Base-by-base conservation (phyloP, 2,329 filamentous ascomycete genomes). In the Byssothecium circinans region DNA sequence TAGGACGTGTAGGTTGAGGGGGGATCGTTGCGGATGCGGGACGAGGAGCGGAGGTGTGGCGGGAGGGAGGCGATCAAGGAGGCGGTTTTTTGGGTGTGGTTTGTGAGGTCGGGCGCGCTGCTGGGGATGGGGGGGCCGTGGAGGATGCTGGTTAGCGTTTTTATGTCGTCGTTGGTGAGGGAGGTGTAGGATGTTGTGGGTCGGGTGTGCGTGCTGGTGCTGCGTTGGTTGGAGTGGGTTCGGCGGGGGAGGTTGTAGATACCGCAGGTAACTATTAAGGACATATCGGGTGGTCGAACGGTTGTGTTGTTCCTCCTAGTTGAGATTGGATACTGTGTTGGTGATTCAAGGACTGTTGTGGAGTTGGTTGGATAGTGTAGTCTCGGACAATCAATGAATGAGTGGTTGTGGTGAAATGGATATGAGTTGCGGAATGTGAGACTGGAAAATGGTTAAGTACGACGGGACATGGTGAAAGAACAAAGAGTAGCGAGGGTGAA, bases 81-180 rank as follows among this genome's bases (percentile, higher is more conserved):
- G 43, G 57, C 50, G 14, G 52, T 52, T 14, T 33, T 32, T 15
- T 45, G 43, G 17, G 29, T 43, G 37, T 62, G 56, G 1, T 19
- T 25, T 8, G 29, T 23, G 4, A 46, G 17, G n/a, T 49, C 46
- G 20, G 19, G 22, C 14, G 37, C n/a, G 8, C 47, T 45, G 2
- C n/a, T 14, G 6, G 41, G 30, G 20, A 35, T 33, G 17, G 58
- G 48, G 2, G 50, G 41, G 30, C 34, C 39, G 14, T 52, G 53
- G 8, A 67, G 43, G 29, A 68, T 45, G 11, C 42, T 47, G n/a
- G 53, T 55, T 7, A 69, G 45, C 2, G 46, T 48, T 20, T 62
- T 61, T 39, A 68, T 64, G 8, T 66, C 63, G 17, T 20, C n/a
- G 36, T 57, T 52, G 17, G 52, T 43, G 15, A 67, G 58, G 18